Percentiles rank a stretch among this genome's conserved stretches.
Conservation (phyloP, 192 early-diverging fungal genomes). For the Gonapodya prolifera region DNA sequence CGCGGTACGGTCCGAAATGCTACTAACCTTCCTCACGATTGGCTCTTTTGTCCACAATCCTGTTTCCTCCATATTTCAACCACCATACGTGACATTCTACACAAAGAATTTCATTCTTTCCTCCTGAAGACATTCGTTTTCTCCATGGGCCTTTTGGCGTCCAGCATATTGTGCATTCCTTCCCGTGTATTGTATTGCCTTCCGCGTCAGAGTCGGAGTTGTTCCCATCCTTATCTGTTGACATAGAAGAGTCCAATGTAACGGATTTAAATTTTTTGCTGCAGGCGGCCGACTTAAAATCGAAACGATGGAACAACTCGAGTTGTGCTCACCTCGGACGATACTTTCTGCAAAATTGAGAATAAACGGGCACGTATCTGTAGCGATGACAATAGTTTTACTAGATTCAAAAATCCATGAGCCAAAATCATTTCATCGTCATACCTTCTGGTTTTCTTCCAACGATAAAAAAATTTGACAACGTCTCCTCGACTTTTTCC, state of each 20-base stretch:
- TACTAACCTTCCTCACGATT: background rate
- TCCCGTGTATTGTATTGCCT: background rate
- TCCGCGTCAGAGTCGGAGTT: background rate
- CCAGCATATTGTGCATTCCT: background rate
- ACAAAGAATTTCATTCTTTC: background rate
- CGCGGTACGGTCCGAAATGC: background rate
- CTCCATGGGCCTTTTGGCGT: background rate
- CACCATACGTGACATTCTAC: background rate
- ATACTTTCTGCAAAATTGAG: conserved; percentile 41
- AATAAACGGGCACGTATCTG: conserved; percentile 43
- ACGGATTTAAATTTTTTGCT: background rate
- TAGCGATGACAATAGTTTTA: background rate
- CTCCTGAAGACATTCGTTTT: background rate
- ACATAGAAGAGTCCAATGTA: background rate
- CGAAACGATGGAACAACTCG: background rate
- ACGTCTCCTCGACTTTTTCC: conserved; percentile 32
- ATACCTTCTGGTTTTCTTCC: conserved; percentile 33
- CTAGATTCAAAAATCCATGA: background rate
- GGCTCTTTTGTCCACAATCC: background rate
- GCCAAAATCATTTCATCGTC: background rate
- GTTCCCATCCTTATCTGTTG: background rate
- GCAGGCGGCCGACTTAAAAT: background rate
- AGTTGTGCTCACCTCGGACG: conserved; percentile 28
- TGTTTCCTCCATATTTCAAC: background rate
- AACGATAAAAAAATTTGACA: conserved; percentile 48